Evolutionary conservation across 148 eudicot genomes (phyloP), one percentile per base, ranked within the genome.

Genomic region (Vaccinium corymbosum): DNA sequence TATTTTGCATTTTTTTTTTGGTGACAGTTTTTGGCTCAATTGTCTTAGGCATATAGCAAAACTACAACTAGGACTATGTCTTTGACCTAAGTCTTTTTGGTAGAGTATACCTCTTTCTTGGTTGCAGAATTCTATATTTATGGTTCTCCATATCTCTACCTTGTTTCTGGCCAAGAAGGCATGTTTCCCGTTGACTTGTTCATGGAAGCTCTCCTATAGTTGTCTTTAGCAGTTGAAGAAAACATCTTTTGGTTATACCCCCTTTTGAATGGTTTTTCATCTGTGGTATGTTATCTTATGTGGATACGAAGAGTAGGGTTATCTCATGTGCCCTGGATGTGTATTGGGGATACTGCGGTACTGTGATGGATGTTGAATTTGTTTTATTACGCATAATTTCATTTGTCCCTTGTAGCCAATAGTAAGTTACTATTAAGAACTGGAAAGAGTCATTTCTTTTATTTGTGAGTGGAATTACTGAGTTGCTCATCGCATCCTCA

Each of bases 41-140:
- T 76, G 29, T 76, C 32, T 10, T 38, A 12, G 57, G 56, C 29
- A 20, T 22, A 62, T 62, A 7, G 4, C 13, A 51, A n/a, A 14
- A 22, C 8, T 27, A 50, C 35, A 6, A 52, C 6, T 50, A 78
- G 61, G 38, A 22, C 35, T 51, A 20, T 75, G 74, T 15, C 48
- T 66, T 81, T 38, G n/a, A 13, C 35, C 9, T 10, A 22, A 48
- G 53, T 38, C 25, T 48, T 13, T 81, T 66, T 66, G 42, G 48
- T 64, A 81, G 76, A 66, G 57, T 25, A 66, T 81, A 49, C 56
- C 51, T 81, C 13, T 25, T 81, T 59, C 76, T 81, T 66, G 75
- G 66, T 81, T 80, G 59, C 76, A 61, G 73, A 80, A 22, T 35
- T 59, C 70, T 80, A 48, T 79, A 79, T n/a, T 80, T 70, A 59